Evolutionary conservation across 2,329 filamentous ascomycete genomes (phyloP).

Genomic region (Scytalidium sp.): DNA sequence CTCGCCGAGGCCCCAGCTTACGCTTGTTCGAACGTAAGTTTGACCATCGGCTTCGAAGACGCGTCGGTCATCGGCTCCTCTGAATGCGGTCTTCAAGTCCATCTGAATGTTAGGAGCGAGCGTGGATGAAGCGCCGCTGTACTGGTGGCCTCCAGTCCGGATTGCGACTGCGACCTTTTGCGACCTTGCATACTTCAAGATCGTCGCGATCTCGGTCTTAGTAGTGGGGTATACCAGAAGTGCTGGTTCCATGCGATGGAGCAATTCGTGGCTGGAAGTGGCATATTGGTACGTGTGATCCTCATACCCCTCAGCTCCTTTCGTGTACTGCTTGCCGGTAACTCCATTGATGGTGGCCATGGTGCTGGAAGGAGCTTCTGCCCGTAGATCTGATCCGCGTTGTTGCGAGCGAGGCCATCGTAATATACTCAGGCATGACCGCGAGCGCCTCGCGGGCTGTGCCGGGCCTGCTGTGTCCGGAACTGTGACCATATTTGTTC

Average conservation of each 20-base stretch:
- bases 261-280: conserved; percentile 36
- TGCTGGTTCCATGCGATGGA: conserved; percentile 40
- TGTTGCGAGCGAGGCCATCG: background rate
- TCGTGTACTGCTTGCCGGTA: background rate
- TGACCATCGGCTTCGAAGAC: conserved; percentile 32
- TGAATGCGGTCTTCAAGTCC: conserved; percentile 39
- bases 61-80: conserved; percentile 25
- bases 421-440: background rate
- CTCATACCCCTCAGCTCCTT: conserved; percentile 14
- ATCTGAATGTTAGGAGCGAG: conserved; percentile 42
- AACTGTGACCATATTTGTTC: too few species aligned
- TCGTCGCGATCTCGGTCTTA: conserved; percentile 38
- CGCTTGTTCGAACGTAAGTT: conserved; percentile 34
- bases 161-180: conserved; percentile 41
- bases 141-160: conserved; percentile 46
- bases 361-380: background rate
- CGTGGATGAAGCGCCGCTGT: conserved; percentile 46
- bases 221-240: conserved; percentile 41
- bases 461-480: background rate
- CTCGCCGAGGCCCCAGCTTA: conserved; percentile 39
- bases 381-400: background rate
- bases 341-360: conserved; percentile 3
- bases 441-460: background rate
- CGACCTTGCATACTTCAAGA: conserved; percentile 38
- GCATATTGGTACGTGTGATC: conserved; percentile 40